A percentile compares a stretch with the other conserved stretches of the same genome.
Conservation (phyloP, 2,329 filamentous ascomycete species). For the Blumeria hordei region DNA sequence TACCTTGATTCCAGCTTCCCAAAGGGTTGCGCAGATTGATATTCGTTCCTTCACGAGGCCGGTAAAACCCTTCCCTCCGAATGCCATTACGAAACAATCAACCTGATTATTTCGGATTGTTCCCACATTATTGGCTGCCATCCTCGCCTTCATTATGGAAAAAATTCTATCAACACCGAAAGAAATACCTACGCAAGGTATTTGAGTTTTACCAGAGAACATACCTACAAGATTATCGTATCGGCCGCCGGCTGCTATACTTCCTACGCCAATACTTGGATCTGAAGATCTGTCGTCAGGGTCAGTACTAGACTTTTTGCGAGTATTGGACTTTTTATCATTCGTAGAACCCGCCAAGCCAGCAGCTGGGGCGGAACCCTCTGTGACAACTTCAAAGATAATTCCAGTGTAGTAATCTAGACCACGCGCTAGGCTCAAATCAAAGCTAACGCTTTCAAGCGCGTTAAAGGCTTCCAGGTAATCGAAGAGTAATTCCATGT, state of each 20-base stretch:
- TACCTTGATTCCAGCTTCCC: conserved; percentile 72
- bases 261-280: conserved; percentile 63
- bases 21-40: conserved; percentile 49
- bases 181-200: conserved; percentile 78
- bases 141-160: conserved; percentile 61
- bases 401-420: conserved; percentile 70
- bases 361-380: conserved; percentile 24
- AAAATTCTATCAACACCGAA: conserved; percentile 94
- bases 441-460: conserved; percentile 57
- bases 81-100: conserved; percentile 87
- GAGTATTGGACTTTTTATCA: conserved; percentile 12
- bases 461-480: conserved; percentile 62
- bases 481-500: conserved; percentile 57
- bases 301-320: conserved; percentile 21
- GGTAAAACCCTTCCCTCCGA: conserved; percentile 65
- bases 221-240: conserved; percentile 89
- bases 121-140: conserved; percentile 33
- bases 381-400: conserved; percentile 58
- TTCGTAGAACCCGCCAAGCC: conserved; percentile 18
- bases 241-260: conserved; percentile 68
- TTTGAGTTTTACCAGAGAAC: conserved; percentile 66
- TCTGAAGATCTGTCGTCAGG: conserved; percentile 46
- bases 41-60: conserved; percentile 68
- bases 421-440: conserved; percentile 71
- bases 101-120: conserved; percentile 45